Evolutionary conservation across 768 basidiomycete species (phyloP).

Genomic region (Ephemerocybe angulata): DNA sequence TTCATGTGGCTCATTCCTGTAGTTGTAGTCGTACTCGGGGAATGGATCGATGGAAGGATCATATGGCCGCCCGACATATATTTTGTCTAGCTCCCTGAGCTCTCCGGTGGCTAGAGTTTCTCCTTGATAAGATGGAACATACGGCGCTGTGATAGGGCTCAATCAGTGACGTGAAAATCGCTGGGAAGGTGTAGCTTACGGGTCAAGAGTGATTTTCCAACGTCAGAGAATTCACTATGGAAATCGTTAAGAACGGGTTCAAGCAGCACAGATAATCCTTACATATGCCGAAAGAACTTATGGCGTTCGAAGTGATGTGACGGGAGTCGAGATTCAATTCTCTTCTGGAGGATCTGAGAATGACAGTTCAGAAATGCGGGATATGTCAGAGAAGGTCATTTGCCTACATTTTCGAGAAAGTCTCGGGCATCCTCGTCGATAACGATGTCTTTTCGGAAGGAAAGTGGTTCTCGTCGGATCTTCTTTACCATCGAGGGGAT

Average conservation of each 20-base stretch:
- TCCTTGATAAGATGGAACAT: not conserved
- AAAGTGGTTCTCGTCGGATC: not conserved
- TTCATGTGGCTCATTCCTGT: too few relatives aligned
- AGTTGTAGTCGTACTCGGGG: constrained; percentile 10
- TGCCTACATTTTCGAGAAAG: constrained; percentile 3
- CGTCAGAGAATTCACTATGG: constrained; percentile 5
- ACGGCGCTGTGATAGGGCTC: not conserved
- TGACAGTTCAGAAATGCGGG: not conserved
- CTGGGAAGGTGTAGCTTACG: not conserved
- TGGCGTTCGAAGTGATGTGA: constrained; percentile 1
- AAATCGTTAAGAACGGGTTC: not conserved
- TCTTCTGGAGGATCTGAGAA: constrained; percentile 7
- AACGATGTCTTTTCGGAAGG: not conserved
- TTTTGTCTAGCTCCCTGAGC: constrained; percentile 3
- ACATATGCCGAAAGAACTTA: constrained; percentile 8
- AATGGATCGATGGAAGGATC: constrained; percentile 4
- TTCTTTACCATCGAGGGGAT: constrained; percentile 2
- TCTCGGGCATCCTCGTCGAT: not conserved
- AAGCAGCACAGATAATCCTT: not conserved
- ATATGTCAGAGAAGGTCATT: too few relatives aligned
- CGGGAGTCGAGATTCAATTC: constrained; percentile 3
- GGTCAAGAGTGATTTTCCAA: constrained; percentile 3
- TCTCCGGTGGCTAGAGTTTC: not conserved
- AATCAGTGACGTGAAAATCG: not conserved
- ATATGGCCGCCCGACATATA: constrained; percentile 7